phyloP scores from a whole-genome alignment of 345 rosid genomes.

The Populus pruinosa region DNA sequence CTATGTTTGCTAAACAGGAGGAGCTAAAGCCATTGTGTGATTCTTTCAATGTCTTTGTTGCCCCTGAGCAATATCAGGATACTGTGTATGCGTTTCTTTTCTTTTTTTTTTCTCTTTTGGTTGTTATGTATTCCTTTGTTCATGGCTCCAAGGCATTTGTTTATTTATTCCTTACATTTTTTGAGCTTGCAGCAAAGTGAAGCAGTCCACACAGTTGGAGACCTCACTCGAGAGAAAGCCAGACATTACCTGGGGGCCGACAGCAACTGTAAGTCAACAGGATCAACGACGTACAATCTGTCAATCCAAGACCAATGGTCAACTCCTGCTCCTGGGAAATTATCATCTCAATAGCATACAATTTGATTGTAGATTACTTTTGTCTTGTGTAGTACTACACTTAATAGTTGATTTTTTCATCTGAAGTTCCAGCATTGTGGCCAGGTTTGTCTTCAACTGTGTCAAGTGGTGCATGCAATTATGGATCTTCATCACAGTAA shows the following conservation, averaged over 20 bases:
- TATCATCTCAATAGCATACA: neutral
- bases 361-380: neutral
- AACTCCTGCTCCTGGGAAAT: constrained; percentile 2
- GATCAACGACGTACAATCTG: constrained; percentile 20
- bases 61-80: constrained; percentile 20
- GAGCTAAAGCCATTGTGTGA: constrained; percentile 24
- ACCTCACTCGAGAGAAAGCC: constrained; percentile 24
- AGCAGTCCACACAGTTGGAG: constrained; percentile 24
- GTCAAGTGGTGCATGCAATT: constrained; percentile 25
- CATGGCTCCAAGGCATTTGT: neutral
- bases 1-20: constrained; percentile 18
- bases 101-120: neutral
- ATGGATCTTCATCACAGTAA: constrained; percentile 40
- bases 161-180: neutral
- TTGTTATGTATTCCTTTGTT: neutral
- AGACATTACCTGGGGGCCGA: constrained; percentile 26
- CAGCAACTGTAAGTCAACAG: constrained; percentile 27
- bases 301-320: constrained; percentile 47
- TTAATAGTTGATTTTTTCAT: constrained; percentile 5
- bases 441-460: constrained; percentile 47
- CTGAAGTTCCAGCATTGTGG: constrained; percentile 50
- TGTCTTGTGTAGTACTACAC: neutral
- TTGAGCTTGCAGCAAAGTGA: constrained; percentile 27
- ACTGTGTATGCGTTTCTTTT: constrained; percentile 21
- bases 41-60: constrained; percentile 15